Evolutionary conservation across 2,329 filamentous ascomycete genomes (phyloP).

Genomic region (Colletotrichum sp.): DNA sequence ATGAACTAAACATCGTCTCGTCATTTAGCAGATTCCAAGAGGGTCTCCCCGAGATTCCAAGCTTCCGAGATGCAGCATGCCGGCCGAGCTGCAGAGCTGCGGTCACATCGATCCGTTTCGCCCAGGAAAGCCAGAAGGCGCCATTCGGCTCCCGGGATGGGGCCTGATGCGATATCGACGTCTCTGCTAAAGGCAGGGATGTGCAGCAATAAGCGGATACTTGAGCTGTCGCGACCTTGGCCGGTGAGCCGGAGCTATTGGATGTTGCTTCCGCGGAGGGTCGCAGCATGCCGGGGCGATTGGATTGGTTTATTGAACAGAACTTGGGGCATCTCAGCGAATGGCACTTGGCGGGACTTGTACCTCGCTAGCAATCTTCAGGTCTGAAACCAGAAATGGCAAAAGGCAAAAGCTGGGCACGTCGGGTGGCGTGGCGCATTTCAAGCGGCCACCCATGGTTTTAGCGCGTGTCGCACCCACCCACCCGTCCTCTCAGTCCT

Average conservation of each 20-base stretch:
- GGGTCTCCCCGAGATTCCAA: slow-evolving; percentile 3
- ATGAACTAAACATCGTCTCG: background rate
- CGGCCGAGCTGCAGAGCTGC: background rate
- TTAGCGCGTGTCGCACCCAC: slow-evolving; percentile 15
- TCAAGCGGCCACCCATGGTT: slow-evolving; percentile 14
- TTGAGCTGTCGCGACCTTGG: background rate
- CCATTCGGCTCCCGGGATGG: background rate
- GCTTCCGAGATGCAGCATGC: slow-evolving; percentile 18
- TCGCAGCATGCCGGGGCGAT: background rate
- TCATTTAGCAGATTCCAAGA: slow-evolving; percentile 9
- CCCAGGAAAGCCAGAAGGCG: background rate
- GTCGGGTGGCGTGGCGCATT: slow-evolving; percentile 11
- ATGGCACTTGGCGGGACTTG: background rate
- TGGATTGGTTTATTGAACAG: background rate
- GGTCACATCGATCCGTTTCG: background rate
- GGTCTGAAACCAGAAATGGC: slow-evolving; percentile 17
- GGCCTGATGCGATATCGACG: background rate
- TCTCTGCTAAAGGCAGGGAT: slow-evolving; percentile 4
- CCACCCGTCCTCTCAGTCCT: background rate
- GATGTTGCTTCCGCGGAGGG: background rate
- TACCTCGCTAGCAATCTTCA: slow-evolving; percentile 7
- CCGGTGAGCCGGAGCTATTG: background rate
- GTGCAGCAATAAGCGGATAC: background rate
- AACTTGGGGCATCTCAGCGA: background rate
- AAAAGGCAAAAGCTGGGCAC: slow-evolving; percentile 7